A percentile compares a stretch with the other conserved stretches of the same genome.
Evolutionary conservation across 1,139 yeast genomes (phyloP).

Genomic region (Blastobotrys raffinosifermentans): DNA sequence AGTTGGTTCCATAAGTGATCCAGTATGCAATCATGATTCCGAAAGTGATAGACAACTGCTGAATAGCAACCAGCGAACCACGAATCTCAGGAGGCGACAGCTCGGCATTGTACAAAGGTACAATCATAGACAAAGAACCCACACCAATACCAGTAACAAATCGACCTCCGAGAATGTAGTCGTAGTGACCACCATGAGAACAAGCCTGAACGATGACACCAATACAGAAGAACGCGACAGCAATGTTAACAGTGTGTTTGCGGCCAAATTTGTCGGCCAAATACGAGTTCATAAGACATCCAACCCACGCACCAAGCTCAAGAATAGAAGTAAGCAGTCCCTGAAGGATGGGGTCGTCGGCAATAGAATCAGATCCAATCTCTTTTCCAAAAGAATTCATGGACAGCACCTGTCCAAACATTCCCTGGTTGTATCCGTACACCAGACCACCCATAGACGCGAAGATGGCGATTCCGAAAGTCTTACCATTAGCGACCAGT

Average conservation of each 20-base stretch:
- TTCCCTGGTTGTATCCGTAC: conserved; percentile 16
- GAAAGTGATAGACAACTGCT: conserved; percentile 16
- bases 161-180: conserved; percentile 40
- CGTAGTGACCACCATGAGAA: conserved; percentile 17
- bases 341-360: no score
- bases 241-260: conserved; percentile 8
- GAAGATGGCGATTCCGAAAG: no score
- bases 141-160: conserved; percentile 55
- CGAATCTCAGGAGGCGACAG: conserved; percentile 48
- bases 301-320: conserved; percentile 12
- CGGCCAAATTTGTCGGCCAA: conserved; percentile 8
- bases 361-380: no score
- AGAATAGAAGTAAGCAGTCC: conserved; percentile 12
- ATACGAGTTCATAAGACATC: conserved; percentile 11
- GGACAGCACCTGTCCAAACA: conserved; percentile 10
- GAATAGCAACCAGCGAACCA: conserved; percentile 58
- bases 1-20: conserved; percentile 69
- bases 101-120: conserved; percentile 55
- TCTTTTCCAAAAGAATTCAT: conserved; percentile 8
- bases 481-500: no score
- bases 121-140: conserved; percentile 55
- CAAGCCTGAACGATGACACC: conserved; percentile 7
- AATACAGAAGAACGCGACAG: conserved; percentile 9
- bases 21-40: conserved; percentile 73
- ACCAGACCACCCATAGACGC: conserved; percentile 13